Evolutionary conservation across 495 filamentous ascomycete genomes (phyloP), one percentile per base, ranked within the genome.

Genomic region (Aspergillus sclerotioniger): DNA sequence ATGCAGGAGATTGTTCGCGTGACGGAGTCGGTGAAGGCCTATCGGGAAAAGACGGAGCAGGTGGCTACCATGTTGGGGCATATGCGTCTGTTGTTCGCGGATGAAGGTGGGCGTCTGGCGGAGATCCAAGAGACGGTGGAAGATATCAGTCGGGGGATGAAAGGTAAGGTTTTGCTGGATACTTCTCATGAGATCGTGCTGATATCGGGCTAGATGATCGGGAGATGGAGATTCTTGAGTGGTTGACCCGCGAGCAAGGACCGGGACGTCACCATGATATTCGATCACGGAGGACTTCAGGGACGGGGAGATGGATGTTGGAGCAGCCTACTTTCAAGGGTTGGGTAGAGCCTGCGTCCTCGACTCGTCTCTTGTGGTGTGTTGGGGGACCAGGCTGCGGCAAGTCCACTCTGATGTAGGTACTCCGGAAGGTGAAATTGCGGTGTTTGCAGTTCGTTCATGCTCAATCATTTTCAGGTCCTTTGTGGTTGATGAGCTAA

Each of bases 161-260:
- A 6, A 54, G 52, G 52, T 54, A 7, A 17, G 52, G 10, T 17
- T 3, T 33, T 15, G 8, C 15, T 32, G 5, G 25, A 25, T 25
- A 25, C 25, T 25, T 5, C 25, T 25, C 25, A 25, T 3, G 25
- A 25, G 25, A 25, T 2, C 5, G 25, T 3, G 28, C 33, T 37
- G 8, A 52, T 17, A 9, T 13, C 15, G 2, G 13, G 20, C 31
- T 19, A 56, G 54, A 56, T 49, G 29, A 35, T n/a, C 54, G 32
- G 7, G 43, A 56, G 16, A 7, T 56, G 20, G 29, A 56, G 19
- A 33, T 56, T n/a, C 54, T 56, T 15, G 54, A 56, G n/a, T 56
- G 54, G 54, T 43, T 56, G 10, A 47, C 43, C 3, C 32, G 8
- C 8, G n/a, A 33, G 10, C 54, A 39, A 39, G 52, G 39, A 8